A percentile compares a stretch with the other conserved stretches of the same genome.
These are phyloP conservation scores for Mycena vulgaris DNA, from an alignment of 768 basidiomycete species.

Conservation along the genomic window DNA sequence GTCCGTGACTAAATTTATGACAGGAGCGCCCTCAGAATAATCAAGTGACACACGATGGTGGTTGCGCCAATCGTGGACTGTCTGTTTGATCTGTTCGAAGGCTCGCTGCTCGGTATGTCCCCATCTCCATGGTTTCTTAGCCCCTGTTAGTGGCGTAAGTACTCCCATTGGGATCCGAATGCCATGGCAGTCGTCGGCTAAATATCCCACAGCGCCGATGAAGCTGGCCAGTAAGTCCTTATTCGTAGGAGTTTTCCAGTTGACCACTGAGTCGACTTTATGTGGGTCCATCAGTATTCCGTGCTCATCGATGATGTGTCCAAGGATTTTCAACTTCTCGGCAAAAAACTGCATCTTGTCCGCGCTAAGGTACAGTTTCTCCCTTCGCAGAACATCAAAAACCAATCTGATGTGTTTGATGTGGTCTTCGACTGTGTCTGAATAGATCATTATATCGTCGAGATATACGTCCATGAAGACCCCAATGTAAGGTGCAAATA, in stretches of 20 bases:
- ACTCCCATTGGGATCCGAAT: slow-evolving; percentile 58
- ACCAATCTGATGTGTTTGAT: slow-evolving; percentile 46
- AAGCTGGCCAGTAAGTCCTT: slow-evolving; percentile 55
- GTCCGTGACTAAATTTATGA: slow-evolving; percentile 51
- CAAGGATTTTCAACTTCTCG: slow-evolving; percentile 49
- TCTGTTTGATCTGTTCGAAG: slow-evolving; percentile 54
- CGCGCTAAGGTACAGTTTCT: slow-evolving; percentile 54
- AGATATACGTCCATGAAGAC: slow-evolving; percentile 46
- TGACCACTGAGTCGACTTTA: slow-evolving; percentile 56
- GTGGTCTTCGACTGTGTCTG: slow-evolving; percentile 53
- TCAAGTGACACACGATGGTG: slow-evolving; percentile 44
- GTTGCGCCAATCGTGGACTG: slow-evolving; percentile 36
- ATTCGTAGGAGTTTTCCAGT: slow-evolving; percentile 54
- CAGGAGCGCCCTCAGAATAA: slow-evolving; percentile 34
- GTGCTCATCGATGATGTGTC: slow-evolving; percentile 51
- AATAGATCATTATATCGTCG: slow-evolving; percentile 59
- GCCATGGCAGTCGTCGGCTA: slow-evolving; percentile 51
- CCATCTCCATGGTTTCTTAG: slow-evolving; percentile 45
- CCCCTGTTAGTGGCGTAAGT: slow-evolving; percentile 45
- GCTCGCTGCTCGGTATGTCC: slow-evolving; percentile 47
- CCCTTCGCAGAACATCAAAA: slow-evolving; percentile 47
- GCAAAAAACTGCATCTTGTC: background rate
- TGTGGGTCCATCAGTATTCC: slow-evolving; percentile 62
- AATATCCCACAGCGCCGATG: slow-evolving; percentile 47
- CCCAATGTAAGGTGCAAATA: slow-evolving; percentile 51